These are phyloP conservation scores for Lipomyces yamanashiensis DNA, from an alignment of 805 yeast genomes.

Conservation along the genomic window DNA sequence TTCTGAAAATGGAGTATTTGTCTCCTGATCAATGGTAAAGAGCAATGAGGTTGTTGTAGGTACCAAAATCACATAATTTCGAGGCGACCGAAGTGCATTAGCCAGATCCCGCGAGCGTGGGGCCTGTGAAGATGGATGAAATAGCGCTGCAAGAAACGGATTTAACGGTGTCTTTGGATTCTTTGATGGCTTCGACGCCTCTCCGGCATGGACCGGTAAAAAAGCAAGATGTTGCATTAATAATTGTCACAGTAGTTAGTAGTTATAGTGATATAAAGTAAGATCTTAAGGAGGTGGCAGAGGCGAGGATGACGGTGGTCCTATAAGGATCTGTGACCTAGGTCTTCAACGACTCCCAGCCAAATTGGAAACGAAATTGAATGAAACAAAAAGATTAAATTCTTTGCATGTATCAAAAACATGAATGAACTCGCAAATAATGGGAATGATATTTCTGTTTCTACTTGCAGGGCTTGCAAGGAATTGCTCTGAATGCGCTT, in stretches of 20 bases:
- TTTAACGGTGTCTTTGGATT: constrained; percentile 28
- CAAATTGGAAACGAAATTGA: not conserved
- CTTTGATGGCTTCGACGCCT: constrained; percentile 1
- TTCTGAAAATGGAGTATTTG: constrained; percentile 50
- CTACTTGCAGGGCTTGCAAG: no score
- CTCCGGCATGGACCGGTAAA: constrained; percentile 16
- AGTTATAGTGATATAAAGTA: not conserved
- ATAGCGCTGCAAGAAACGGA: constrained; percentile 36
- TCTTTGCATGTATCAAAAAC: constrained; percentile 6
- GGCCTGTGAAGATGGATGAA: constrained; percentile 26
- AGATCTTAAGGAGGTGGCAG: not conserved
- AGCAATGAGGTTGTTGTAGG: constrained; percentile 60
- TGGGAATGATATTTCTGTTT: not conserved
- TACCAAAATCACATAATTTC: constrained; percentile 60
- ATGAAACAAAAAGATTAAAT: constrained; percentile 1
- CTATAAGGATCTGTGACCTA: not conserved
- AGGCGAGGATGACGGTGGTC: not conserved
- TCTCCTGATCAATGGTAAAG: constrained; percentile 47
- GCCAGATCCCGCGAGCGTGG: constrained; percentile 33
- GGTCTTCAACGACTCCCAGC: constrained; percentile 2
- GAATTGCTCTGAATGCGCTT: not conserved
- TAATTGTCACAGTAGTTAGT: not conserved
- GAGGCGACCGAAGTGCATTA: constrained; percentile 45
- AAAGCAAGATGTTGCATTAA: constrained; percentile 21
- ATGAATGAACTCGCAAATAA: not conserved